A percentile compares a stretch with the other conserved stretches of the same genome.
phyloP scores from a whole-genome alignment of 2,329 filamentous ascomycete species.

The Cordyceps farinosa region DNA sequence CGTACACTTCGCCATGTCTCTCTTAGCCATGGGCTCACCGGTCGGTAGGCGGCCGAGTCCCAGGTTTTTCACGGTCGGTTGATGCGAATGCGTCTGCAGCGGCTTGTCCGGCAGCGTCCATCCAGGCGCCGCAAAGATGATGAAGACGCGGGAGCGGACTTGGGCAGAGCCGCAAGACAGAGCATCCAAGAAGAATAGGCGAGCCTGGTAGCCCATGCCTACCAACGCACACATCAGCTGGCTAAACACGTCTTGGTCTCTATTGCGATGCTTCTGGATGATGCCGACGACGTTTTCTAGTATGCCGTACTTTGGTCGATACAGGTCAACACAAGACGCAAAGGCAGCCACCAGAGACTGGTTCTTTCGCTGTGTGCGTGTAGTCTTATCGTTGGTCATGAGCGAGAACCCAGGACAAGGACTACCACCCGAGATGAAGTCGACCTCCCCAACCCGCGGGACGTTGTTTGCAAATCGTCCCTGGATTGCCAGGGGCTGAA shows the following conservation, averaged over 20 bases:
- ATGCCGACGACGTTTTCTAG: constrained; percentile 75
- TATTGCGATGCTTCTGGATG: constrained; percentile 44
- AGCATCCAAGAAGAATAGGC: constrained; percentile 64
- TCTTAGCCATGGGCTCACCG: constrained; percentile 55
- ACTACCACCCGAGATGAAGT: constrained; percentile 68
- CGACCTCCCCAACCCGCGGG: constrained; percentile 59
- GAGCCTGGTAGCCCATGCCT: constrained; percentile 72
- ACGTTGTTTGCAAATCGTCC: constrained; percentile 47
- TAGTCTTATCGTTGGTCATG: constrained; percentile 57
- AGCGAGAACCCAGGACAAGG: constrained; percentile 74
- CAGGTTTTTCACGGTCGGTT: constrained; percentile 27
- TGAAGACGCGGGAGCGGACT: constrained; percentile 63
- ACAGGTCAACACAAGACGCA: constrained; percentile 69
- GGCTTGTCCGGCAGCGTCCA: constrained; percentile 54
- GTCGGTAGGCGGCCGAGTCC: constrained; percentile 58
- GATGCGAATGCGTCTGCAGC: constrained; percentile 60
- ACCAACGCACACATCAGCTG: constrained; percentile 71
- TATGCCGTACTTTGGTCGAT: constrained; percentile 69
- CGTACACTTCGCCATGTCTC: constrained; percentile 41
- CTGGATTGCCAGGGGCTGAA: constrained; percentile 53
- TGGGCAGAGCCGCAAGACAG: constrained; percentile 68
- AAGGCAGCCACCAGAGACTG: constrained; percentile 76
- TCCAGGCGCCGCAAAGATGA: constrained; percentile 67
- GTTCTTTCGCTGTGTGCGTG: constrained; percentile 58
- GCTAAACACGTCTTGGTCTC: constrained; percentile 63